phyloP scores from a whole-genome alignment of 495 filamentous ascomycete genomes.

The Podospora pseudoanserina region DNA sequence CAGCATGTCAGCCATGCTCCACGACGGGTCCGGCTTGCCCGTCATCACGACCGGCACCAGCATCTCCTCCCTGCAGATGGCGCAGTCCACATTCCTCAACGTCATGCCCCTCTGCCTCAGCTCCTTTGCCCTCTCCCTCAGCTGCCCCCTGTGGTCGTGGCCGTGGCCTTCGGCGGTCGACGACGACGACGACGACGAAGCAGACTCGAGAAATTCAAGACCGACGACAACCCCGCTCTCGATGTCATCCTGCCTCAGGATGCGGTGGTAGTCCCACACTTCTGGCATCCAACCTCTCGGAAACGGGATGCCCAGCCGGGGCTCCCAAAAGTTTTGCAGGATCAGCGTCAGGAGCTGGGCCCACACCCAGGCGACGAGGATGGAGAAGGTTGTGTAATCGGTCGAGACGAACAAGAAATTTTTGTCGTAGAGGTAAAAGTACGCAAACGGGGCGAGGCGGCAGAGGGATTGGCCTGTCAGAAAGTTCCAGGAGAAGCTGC shows the following conservation, averaged over 20 bases:
- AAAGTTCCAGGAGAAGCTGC: conserved; percentile 82
- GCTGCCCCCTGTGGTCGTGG: conserved; percentile 13
- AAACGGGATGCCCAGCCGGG: conserved; percentile 56
- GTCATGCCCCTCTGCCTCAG: conserved; percentile 41
- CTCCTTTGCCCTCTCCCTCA: conserved; percentile 30
- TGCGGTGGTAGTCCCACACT: conserved; percentile 93
- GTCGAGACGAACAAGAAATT: conserved; percentile 80
- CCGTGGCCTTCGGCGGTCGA: conserved; percentile 13
- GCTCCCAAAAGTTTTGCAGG: conserved; percentile 81
- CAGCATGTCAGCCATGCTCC: conserved; percentile 66
- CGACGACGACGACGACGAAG: background rate
- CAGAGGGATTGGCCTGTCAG: conserved; percentile 78
- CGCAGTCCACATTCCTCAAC: conserved; percentile 66
- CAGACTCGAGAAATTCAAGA: conserved; percentile 30
- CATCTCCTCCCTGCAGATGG: conserved; percentile 87
- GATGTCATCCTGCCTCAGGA: conserved; percentile 77
- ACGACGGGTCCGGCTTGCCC: conserved; percentile 48
- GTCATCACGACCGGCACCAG: conserved; percentile 77
- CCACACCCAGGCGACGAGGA: conserved; percentile 83
- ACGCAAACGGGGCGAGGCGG: conserved; percentile 71
- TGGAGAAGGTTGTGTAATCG: conserved; percentile 58
- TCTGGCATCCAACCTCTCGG: conserved; percentile 66
- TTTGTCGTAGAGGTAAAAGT: conserved; percentile 68
- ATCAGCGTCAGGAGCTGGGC: conserved; percentile 74
- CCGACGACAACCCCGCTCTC: conserved; percentile 77